Percentiles rank a stretch among this genome's conserved stretches.
These are phyloP conservation scores for Suhomyces sp. DNA, from an alignment of 805 yeast genomes.

Conservation along the genomic window DNA sequence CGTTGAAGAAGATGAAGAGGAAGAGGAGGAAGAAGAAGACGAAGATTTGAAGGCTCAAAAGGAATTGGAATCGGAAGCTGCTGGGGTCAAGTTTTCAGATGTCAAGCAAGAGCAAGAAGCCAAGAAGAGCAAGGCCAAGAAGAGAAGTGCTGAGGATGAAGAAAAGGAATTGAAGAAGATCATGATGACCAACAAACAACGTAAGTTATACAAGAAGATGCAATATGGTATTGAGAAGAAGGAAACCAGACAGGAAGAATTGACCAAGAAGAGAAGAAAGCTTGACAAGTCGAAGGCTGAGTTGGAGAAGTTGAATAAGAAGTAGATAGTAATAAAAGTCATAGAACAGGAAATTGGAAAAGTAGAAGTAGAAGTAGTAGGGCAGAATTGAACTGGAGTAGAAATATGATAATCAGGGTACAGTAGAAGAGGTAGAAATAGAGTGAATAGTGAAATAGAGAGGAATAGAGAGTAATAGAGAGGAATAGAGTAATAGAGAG, in stretches of 20 bases:
- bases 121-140: conserved; percentile 34
- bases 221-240: conserved; percentile 85
- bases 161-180: conserved; percentile 91
- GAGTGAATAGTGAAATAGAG: too few relatives aligned
- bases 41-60: conserved; percentile 76
- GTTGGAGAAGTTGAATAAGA: conserved; percentile 23
- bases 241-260: conserved; percentile 67
- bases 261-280: conserved; percentile 67
- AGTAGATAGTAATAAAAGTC: conserved; percentile 1
- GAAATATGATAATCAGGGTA: too few relatives aligned
- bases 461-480: too few relatives aligned
- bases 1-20: conserved; percentile 42
- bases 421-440: too few relatives aligned
- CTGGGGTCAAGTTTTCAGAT: conserved; percentile 78
- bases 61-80: conserved; percentile 74
- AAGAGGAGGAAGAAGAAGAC: conserved; percentile 49
- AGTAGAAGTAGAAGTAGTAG: too few relatives aligned
- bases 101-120: conserved; percentile 22
- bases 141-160: conserved; percentile 60
- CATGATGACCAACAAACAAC: conserved; percentile 97
- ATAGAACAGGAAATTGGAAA: too few relatives aligned
- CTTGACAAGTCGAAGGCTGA: conserved; percentile 59
- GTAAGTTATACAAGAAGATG: conserved; percentile 91
- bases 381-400: too few relatives aligned
- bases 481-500: too few relatives aligned